Percentiles rank a stretch among this genome's conserved stretches.
Evolutionary conservation across 2,329 filamentous ascomycete species (phyloP).

Genomic region (Herpotrichia juniperi): DNA sequence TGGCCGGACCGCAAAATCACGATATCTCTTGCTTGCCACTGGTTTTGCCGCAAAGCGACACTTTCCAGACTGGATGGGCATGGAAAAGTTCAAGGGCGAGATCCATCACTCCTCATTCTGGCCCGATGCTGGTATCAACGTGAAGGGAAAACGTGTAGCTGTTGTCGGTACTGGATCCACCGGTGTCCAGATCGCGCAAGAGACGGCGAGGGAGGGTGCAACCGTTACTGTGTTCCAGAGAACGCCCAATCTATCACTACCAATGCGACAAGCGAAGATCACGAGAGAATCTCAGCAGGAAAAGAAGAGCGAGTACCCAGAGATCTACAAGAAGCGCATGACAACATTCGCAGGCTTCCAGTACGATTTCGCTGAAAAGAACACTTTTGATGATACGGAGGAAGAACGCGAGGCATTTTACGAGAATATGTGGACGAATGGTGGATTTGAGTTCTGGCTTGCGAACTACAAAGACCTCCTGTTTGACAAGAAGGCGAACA

Average conservation of each 20-base stretch:
- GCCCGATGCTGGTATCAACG: constrained; percentile 63
- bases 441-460: constrained; percentile 51
- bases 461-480: constrained; percentile 50
- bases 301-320: constrained; percentile 48
- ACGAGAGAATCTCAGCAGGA: constrained; percentile 58
- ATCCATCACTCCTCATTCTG: constrained; percentile 67
- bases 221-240: constrained; percentile 67
- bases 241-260: constrained; percentile 69
- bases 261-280: constrained; percentile 62
- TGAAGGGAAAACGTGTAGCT: constrained; percentile 64
- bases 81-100: constrained; percentile 64
- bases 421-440: constrained; percentile 48
- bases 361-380: constrained; percentile 61
- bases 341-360: constrained; percentile 64
- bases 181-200: constrained; percentile 69
- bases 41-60: constrained; percentile 67
- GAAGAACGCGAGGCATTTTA: constrained; percentile 53
- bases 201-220: constrained; percentile 60
- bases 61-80: constrained; percentile 65
- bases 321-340: constrained; percentile 60
- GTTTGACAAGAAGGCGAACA: constrained; percentile 50
- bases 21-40: constrained; percentile 60
- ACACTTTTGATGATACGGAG: constrained; percentile 56
- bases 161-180: constrained; percentile 70
- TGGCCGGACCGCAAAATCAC: constrained; percentile 57